phyloP scores from a whole-genome alignment of 148 eudicot species.

The Vaccinium vitisidaea region DNA sequence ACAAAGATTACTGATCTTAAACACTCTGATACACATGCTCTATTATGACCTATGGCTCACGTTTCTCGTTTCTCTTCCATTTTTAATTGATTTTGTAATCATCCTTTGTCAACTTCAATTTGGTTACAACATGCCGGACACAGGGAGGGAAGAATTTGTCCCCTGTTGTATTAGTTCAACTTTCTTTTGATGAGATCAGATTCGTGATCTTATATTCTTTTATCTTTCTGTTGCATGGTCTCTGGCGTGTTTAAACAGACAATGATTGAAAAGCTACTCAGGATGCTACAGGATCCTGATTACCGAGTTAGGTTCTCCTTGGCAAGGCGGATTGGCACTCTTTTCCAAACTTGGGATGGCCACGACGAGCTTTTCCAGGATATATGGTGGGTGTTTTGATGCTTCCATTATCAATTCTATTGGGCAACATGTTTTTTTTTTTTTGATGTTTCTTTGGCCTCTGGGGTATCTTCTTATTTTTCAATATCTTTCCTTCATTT shows the following conservation, averaged over 20 bases:
- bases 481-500: background rate
- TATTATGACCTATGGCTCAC: background rate
- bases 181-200: background rate
- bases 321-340: constrained; percentile 80
- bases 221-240: constrained; percentile 9
- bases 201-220: background rate
- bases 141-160: background rate
- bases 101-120: background rate
- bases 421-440: background rate
- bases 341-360: constrained; percentile 98
- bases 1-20: background rate
- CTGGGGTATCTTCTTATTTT: background rate
- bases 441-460: background rate
- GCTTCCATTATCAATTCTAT: background rate
- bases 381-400: constrained; percentile 54
- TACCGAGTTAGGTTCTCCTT: constrained; percentile 76
- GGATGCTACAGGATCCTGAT: constrained; percentile 82
- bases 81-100: background rate
- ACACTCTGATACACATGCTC: background rate
- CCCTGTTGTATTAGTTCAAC: background rate
- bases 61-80: constrained; percentile 16
- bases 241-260: constrained; percentile 37
- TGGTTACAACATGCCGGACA: background rate
- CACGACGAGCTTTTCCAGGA: constrained; percentile 91
- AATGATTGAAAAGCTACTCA: constrained; percentile 77